Conservation (phyloP, 1,139 yeast genomes). For the Taiozyma onychis region DNA sequence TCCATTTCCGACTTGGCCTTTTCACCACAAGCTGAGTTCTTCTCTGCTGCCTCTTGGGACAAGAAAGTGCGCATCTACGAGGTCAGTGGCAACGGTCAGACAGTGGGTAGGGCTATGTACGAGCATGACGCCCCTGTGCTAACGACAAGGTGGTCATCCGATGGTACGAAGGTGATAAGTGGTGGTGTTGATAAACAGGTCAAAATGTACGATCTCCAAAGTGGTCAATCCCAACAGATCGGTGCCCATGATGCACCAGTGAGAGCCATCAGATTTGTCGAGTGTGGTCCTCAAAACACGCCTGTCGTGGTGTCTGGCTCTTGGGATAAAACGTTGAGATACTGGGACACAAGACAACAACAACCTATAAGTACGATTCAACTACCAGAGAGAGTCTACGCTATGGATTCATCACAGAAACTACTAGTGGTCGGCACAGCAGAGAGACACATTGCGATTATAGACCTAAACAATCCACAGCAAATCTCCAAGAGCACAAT, state of each 20-base stretch:
- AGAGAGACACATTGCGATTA: slow-evolving; percentile 72
- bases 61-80: slow-evolving; percentile 92
- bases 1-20: slow-evolving; percentile 83
- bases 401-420: slow-evolving; percentile 81
- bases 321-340: slow-evolving; percentile 92
- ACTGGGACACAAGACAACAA: slow-evolving; percentile 91
- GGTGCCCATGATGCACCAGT: slow-evolving; percentile 88
- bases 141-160: slow-evolving; percentile 73
- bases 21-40: slow-evolving; percentile 85
- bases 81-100: slow-evolving; percentile 53
- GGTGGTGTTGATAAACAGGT: slow-evolving; percentile 96
- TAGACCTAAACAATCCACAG: slow-evolving; percentile 81
- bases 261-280: slow-evolving; percentile 65
- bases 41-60: slow-evolving; percentile 91
- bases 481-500: slow-evolving; percentile 65
- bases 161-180: slow-evolving; percentile 82
- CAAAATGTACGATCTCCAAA: slow-evolving; percentile 71
- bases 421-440: slow-evolving; percentile 90
- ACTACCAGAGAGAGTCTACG: slow-evolving; percentile 86
- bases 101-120: slow-evolving; percentile 83
- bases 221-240: slow-evolving; percentile 78
- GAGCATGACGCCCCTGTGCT: slow-evolving; percentile 91
- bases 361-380: slow-evolving; percentile 77
- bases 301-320: slow-evolving; percentile 90
- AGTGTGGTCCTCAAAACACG: slow-evolving; percentile 74